Conservation (phyloP, 2,329 filamentous ascomycete species). For the Nigrospora osmanthi region DNA sequence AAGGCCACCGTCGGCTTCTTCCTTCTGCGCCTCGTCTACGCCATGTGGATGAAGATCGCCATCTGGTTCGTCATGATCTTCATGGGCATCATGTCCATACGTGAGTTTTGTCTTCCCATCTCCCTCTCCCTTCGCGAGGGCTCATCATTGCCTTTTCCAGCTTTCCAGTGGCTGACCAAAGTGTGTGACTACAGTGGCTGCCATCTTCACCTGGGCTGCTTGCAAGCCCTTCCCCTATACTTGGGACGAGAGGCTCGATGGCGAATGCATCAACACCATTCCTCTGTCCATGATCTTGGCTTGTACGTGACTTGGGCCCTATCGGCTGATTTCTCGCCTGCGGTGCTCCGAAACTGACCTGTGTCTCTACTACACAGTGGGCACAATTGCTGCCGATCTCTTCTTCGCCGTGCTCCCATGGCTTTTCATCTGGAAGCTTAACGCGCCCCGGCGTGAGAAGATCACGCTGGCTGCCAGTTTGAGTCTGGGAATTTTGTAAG, state of each 20-base stretch:
- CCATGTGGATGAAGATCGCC: slow-evolving; percentile 22
- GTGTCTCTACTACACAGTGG: background rate
- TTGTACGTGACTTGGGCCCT: background rate
- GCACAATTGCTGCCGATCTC: slow-evolving; percentile 7
- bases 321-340: no score
- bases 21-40: slow-evolving; percentile 25
- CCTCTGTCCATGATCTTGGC: slow-evolving; percentile 4
- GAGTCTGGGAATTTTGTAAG: slow-evolving; percentile 11
- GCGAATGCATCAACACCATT: slow-evolving; percentile 5
- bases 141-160: no score
- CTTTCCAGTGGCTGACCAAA: no score
- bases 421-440: slow-evolving; percentile 6
- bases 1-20: slow-evolving; percentile 31
- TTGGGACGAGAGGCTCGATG: slow-evolving; percentile 9
- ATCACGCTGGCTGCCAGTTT: slow-evolving; percentile 5
- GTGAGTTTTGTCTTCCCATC: background rate
- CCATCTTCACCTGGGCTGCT: slow-evolving; percentile 7
- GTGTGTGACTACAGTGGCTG: slow-evolving; percentile 1
- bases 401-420: slow-evolving; percentile 8
- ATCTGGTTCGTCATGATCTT: slow-evolving; percentile 23
- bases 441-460: slow-evolving; percentile 5
- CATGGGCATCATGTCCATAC: slow-evolving; percentile 1
- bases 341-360: background rate
- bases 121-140: no score
- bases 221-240: slow-evolving; percentile 7